Percentiles rank a stretch among this genome's conserved stretches.
Conservation (phyloP, 768 basidiomycete species). For the Leccinum arenicola region DNA sequence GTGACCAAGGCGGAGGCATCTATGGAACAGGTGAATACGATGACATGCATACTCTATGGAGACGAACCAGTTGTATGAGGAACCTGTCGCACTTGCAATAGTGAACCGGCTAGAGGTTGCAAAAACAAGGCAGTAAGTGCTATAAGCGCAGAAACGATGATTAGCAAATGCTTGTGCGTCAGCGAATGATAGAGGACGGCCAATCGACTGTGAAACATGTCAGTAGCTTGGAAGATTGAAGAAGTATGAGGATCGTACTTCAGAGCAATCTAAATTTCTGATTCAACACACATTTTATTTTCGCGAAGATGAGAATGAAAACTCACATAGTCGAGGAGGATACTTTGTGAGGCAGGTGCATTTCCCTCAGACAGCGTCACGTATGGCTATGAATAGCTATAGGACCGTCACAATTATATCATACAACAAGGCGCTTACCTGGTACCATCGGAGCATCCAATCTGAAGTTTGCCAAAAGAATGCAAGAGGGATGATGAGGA, state of each 20-base stretch:
- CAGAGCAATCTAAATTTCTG: constrained; percentile 36
- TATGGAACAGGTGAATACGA: constrained; percentile 14
- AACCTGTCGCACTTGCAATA: constrained; percentile 29
- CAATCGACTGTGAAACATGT: constrained; percentile 37
- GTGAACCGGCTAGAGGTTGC: constrained; percentile 53
- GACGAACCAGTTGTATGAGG: constrained; percentile 14
- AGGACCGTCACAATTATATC: constrained; percentile 1
- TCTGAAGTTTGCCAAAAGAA: constrained; percentile 51
- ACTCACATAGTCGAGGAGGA: constrained; percentile 67
- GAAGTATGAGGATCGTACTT: constrained; percentile 33
- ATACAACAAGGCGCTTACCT: constrained; percentile 38
- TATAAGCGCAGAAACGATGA: constrained; percentile 51
- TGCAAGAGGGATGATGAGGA: constrained; percentile 48
- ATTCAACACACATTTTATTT: constrained; percentile 3
- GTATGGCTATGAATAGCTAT: constrained; percentile 50
- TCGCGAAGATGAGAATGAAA: not conserved
- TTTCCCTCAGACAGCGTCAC: constrained; percentile 52
- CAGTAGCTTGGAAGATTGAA: not conserved
- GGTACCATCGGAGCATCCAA: constrained; percentile 53
- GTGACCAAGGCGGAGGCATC: constrained; percentile 40
- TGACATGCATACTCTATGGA: constrained; percentile 7
- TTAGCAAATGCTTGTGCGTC: constrained; percentile 51
- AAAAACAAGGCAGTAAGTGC: constrained; percentile 45
- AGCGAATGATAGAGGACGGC: constrained; percentile 43
- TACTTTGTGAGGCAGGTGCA: constrained; percentile 52